Evolutionary conservation across 2,329 filamentous ascomycete species (phyloP), one percentile per base, ranked within the genome.

Genomic region (Coniochaeta hoffmannii): DNA sequence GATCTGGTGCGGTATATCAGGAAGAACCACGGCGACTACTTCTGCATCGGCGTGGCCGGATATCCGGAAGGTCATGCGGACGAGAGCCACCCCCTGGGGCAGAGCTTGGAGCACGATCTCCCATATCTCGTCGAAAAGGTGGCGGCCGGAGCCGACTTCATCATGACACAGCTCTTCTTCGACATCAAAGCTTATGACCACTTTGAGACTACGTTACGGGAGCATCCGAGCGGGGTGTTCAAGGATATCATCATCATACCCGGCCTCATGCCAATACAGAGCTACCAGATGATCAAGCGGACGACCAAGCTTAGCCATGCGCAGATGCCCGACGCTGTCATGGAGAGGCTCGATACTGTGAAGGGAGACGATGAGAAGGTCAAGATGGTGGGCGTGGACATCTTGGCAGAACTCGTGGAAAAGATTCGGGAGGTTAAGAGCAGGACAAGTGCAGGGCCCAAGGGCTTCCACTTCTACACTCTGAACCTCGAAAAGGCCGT

Each of bases 161-260:
- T 99, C 71, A 96, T 99, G 90, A 97, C 94, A 1, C 94, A 99
- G 71, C 79, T 99, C 9, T 97, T 97, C 72, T 99, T 96, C 70
- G 91, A 97, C 67, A 81, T 91, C 24, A 79, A 88, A 3, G 89
- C 89, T 17, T 99, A 95, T 68, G 81, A 86, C 55, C 76, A 76
- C 32, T 97, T 95, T 66, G 93, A 97, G 73, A 80, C 76, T 60
- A 82, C 79, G 53, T 71, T 99, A 61, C 79, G 91, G 58, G 82
- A 86, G 54, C 90, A 99, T 65, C 83, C 89, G 50, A 95, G 89
- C 65, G 90, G 90, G 3, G 80, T 82, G 2, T 97, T 99, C 74
- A 89, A 89, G 72, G 83, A 82, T 2, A 88, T 97, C 24, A 88
- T 90, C 7, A 95, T 99, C 62, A 89, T 99, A 55, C 93, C 94